These are phyloP conservation scores for Verticillium alfalfae DNA, from an alignment of 2,329 filamentous ascomycete genomes.

Conservation along the genomic window DNA sequence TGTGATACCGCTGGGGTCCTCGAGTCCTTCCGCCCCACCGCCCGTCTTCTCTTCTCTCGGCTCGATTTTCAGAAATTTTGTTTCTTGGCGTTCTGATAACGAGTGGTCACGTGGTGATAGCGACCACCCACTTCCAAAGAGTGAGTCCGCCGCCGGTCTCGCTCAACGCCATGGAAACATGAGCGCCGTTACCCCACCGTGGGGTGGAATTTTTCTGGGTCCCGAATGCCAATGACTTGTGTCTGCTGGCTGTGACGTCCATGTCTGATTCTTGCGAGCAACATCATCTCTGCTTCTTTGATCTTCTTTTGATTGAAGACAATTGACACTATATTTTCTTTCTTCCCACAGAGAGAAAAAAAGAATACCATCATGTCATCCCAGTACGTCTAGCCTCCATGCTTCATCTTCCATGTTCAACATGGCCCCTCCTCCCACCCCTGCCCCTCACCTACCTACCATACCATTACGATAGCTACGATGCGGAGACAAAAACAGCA, in stretches of 20 bases:
- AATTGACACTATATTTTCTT: not conserved
- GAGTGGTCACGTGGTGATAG: slow-evolving; percentile 5
- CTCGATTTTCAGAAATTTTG: slow-evolving; percentile 5
- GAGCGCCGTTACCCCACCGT: slow-evolving; percentile 5
- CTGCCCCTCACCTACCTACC: not conserved
- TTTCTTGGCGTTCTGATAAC: slow-evolving; percentile 5
- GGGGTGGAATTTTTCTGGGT: not conserved
- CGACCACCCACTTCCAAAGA: no score
- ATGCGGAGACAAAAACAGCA: not conserved
- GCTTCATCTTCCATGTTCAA: no score
- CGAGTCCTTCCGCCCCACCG: not conserved
- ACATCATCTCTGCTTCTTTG: not conserved
- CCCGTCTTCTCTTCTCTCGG: not conserved
- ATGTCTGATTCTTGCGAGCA: not conserved
- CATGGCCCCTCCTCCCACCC: no score
- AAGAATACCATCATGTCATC: slow-evolving; percentile 5
- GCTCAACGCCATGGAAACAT: no score
- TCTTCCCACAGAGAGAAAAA: not conserved
- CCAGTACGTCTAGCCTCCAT: slow-evolving; percentile 1
- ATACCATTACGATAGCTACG: not conserved
- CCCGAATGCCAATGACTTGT: not conserved
- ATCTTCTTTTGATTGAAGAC: not conserved
- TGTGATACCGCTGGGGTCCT: not conserved
- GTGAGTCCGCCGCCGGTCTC: no score
- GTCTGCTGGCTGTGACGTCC: not conserved